Percentiles rank a stretch among this genome's conserved stretches.
phyloP scores from a whole-genome alignment of 2,329 filamentous ascomycete species.

The Aspergillus carbonarius region DNA sequence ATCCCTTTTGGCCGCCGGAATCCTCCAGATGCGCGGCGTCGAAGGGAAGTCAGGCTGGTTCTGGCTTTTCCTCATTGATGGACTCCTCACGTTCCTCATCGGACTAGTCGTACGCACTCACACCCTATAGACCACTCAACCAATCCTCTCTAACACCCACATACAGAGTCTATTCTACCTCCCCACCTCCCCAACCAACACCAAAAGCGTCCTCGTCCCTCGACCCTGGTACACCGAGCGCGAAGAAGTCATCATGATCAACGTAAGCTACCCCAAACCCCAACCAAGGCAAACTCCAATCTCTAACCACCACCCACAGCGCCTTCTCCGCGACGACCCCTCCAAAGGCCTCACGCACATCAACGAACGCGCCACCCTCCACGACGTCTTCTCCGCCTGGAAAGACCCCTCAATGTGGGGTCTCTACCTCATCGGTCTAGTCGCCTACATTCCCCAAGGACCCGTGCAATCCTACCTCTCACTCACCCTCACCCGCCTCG shows the following conservation, averaged over 20 bases:
- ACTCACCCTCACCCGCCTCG: constrained; percentile 47
- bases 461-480: constrained; percentile 55
- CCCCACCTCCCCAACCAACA: constrained; percentile 29
- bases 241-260: constrained; percentile 32
- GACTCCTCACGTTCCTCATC: constrained; percentile 44
- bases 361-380: constrained; percentile 44
- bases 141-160: constrained; percentile 9
- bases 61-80: constrained; percentile 46
- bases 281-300: neutral
- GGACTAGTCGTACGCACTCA: constrained; percentile 33
- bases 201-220: constrained; percentile 23
- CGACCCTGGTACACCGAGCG: constrained; percentile 28
- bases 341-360: constrained; percentile 53
- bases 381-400: constrained; percentile 49
- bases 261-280: constrained; percentile 13
- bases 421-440: constrained; percentile 51
- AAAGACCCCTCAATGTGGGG: constrained; percentile 52
- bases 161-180: constrained; percentile 29
- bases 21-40: constrained; percentile 44
- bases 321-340: constrained; percentile 55
- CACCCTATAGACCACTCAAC: constrained; percentile 31
- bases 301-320: constrained; percentile 22
- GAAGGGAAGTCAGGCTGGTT: constrained; percentile 45
- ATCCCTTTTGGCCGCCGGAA: constrained; percentile 40
- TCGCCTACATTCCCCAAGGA: constrained; percentile 47